phyloP scores from a whole-genome alignment of 73 alveolate genomes.

The Uronychia setigera region DNA sequence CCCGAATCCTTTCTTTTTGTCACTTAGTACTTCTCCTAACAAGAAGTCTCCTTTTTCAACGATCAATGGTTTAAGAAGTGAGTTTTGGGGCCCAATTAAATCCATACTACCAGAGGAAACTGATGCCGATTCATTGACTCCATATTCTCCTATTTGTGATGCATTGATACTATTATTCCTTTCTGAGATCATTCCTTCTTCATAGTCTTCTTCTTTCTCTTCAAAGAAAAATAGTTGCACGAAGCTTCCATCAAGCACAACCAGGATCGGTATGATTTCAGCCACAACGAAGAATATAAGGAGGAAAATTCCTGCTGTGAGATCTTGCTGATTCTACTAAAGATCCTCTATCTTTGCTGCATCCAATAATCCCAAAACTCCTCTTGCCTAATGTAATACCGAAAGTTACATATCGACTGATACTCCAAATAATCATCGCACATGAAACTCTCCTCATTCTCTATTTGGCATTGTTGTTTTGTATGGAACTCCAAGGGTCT shows the following conservation, averaged over 20 bases:
- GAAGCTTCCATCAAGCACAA: conserved; percentile 18
- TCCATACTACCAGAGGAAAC: not conserved
- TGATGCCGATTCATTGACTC: not conserved
- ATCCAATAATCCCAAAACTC: not conserved
- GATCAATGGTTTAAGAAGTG: not conserved
- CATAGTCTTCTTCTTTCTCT: conserved; percentile 3
- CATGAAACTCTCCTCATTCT: not conserved
- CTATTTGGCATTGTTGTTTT: not conserved
- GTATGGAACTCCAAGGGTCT: not conserved
- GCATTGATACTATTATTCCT: not conserved
- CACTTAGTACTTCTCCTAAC: not conserved
- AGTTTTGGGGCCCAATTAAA: not conserved
- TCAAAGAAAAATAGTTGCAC: conserved; percentile 6
- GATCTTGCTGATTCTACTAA: not conserved
- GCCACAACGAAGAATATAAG: not conserved
- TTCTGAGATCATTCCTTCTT: not conserved
- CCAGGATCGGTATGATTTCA: conserved; percentile 4
- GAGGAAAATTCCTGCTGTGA: not conserved
- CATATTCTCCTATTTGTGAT: not conserved
- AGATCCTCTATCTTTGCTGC: not conserved
- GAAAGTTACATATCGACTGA: not conserved
- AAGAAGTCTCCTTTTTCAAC: not conserved
- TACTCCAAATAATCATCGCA: not conserved
- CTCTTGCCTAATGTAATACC: not conserved
- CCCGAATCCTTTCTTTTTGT: conserved; percentile 28